These are phyloP conservation scores for Guadua angustifolia DNA, from an alignment of 176 grass and related monocot genomes.

Conservation along the genomic window DNA sequence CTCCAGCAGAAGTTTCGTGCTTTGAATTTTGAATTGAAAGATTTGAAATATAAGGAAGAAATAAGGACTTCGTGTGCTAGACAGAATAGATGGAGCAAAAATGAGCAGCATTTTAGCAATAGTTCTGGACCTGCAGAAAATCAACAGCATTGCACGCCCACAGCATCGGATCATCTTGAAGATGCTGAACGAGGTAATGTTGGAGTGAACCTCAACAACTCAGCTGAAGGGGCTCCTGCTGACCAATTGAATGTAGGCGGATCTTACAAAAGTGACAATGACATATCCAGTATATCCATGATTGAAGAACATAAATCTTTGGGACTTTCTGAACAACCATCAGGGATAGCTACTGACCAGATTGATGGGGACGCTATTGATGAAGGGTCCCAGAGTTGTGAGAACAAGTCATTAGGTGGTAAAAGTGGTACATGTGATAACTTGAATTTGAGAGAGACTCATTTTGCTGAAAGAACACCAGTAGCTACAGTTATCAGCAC, in stretches of 20 bases:
- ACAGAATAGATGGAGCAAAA: constrained; percentile 59
- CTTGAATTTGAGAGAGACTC: constrained; percentile 25
- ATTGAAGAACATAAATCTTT: constrained; percentile 52
- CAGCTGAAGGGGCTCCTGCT: constrained; percentile 45
- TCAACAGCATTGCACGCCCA: constrained; percentile 37
- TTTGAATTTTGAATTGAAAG: constrained; percentile 75
- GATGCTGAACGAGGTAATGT: constrained; percentile 49
- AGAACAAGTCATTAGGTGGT: constrained; percentile 29
- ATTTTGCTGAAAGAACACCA: constrained; percentile 27
- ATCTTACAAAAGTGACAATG: constrained; percentile 39
- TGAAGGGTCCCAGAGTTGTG: constrained; percentile 47
- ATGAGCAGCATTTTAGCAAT: constrained; percentile 51
- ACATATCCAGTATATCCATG: constrained; percentile 27
- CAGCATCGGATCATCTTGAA: constrained; percentile 44
- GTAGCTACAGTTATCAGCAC: constrained; percentile 34
- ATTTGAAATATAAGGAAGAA: constrained; percentile 77
- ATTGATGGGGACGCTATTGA: constrained; percentile 22
- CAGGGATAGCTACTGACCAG: constrained; percentile 31
- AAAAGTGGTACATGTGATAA: constrained; percentile 45
- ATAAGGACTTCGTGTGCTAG: constrained; percentile 43
- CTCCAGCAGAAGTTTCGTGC: constrained; percentile 80
- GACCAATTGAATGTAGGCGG: constrained; percentile 37
- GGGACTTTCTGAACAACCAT: constrained; percentile 45
- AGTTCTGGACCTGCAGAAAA: constrained; percentile 49
- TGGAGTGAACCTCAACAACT: constrained; percentile 52